Conservation (phyloP, 2,329 filamentous ascomycete genomes). For the Shiraia bambusicola region DNA sequence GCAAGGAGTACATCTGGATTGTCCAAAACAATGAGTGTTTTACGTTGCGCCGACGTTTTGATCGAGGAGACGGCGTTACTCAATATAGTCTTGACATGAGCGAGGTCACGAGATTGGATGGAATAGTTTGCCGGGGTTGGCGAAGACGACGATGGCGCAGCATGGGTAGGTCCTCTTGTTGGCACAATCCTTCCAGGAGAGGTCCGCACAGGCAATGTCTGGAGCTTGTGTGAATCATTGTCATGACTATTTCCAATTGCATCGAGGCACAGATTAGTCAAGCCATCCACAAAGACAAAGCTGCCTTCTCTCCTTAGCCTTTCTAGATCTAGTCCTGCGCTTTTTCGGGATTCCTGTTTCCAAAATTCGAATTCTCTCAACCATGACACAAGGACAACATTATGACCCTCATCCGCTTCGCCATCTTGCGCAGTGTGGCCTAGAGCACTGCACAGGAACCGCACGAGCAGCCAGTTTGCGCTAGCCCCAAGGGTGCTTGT, state of each 20-base stretch:
- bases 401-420: constrained; percentile 26
- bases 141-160: constrained; percentile 3
- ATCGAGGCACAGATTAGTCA: constrained; percentile 59
- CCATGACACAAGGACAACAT: constrained; percentile 78
- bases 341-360: constrained; percentile 67
- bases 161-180: constrained; percentile 1
- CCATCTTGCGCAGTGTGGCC: constrained; percentile 26
- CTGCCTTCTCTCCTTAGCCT: constrained; percentile 57
- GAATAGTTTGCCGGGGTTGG: constrained; percentile 12
- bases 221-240: constrained; percentile 2
- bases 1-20: constrained; percentile 48
- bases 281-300: constrained; percentile 75
- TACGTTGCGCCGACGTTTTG: constrained; percentile 13
- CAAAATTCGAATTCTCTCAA: constrained; percentile 77
- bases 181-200: constrained; percentile 21
- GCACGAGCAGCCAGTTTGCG: constrained; percentile 58
- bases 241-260: constrained; percentile 1
- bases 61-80: constrained; percentile 27
- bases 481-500: constrained; percentile 62
- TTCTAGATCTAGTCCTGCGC: constrained; percentile 73
- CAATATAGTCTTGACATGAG: constrained; percentile 28
- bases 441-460: constrained; percentile 54
- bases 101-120: constrained; percentile 31
- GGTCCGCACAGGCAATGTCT: constrained; percentile 19
- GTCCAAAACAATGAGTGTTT: constrained; percentile 49